phyloP scores from a whole-genome alignment of 2,329 filamentous ascomycete species.

The Botrytis elliptica region DNA sequence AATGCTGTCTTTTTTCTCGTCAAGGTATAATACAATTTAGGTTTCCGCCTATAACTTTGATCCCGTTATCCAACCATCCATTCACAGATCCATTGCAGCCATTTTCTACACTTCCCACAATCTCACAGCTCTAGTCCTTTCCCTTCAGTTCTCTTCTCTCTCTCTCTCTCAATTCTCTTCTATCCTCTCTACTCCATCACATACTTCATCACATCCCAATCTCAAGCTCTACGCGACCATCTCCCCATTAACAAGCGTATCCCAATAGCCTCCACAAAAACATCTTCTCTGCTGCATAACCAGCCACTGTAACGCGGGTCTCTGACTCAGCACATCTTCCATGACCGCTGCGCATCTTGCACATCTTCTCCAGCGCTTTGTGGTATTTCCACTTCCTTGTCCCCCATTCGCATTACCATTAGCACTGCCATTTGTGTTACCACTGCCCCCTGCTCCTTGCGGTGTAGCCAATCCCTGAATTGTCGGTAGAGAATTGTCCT shows the following conservation, averaged over 20 bases:
- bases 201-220: background rate
- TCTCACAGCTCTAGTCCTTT: background rate
- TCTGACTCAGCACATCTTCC: conserved; percentile 38
- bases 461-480: background rate
- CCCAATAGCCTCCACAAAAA: conserved; percentile 40
- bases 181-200: background rate
- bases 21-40: background rate
- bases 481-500: background rate
- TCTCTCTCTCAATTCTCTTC: too few species aligned
- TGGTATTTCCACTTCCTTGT: background rate
- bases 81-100: background rate
- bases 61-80: too few species aligned
- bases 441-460: background rate
- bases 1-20: background rate
- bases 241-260: conserved; percentile 35
- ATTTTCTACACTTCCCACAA: background rate
- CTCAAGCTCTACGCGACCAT: conserved; percentile 27
- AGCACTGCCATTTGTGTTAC: conserved; percentile 6
- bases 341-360: conserved; percentile 40
- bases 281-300: conserved; percentile 40
- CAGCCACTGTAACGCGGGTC: conserved; percentile 38
- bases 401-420: conserved; percentile 15
- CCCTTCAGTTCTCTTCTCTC: too few species aligned
- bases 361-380: conserved; percentile 37
- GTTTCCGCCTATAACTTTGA: background rate